phyloP scores from a whole-genome alignment of 2,329 filamentous ascomycete genomes.

The Fusarium tricinctum region DNA sequence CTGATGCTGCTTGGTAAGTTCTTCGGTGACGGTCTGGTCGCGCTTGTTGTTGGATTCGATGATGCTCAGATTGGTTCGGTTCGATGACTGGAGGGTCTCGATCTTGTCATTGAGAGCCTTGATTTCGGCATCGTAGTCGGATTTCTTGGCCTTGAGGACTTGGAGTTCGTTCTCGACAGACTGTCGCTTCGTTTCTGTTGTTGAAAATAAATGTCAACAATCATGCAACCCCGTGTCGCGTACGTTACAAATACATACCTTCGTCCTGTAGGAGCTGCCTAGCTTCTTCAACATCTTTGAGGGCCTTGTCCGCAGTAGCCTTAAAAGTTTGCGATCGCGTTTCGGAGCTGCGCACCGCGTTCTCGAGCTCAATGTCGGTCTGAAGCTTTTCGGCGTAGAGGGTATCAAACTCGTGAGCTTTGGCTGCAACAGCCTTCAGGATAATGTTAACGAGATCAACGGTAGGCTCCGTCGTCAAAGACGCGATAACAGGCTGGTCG shows the following conservation, averaged over 20 bases:
- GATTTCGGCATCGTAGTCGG: conserved; percentile 80
- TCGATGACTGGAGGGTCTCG: conserved; percentile 87
- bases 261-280: conserved; percentile 85
- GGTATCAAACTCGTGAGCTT: conserved; percentile 85
- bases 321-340: conserved; percentile 86
- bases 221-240: conserved; percentile 7
- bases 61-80: conserved; percentile 88
- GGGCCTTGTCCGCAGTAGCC: conserved; percentile 82
- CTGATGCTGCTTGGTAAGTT: conserved; percentile 89
- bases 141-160: conserved; percentile 79
- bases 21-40: conserved; percentile 86
- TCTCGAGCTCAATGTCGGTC: conserved; percentile 92
- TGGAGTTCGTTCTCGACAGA: conserved; percentile 86
- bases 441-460: conserved; percentile 82
- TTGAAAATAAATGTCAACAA: conserved; percentile 32
- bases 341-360: conserved; percentile 86
- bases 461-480: conserved; percentile 77
- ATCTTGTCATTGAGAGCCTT: conserved; percentile 86
- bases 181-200: conserved; percentile 79
- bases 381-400: conserved; percentile 90
- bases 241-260: conserved; percentile 67
- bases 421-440: conserved; percentile 79
- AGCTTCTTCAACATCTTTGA: conserved; percentile 86
- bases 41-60: conserved; percentile 91
- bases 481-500: conserved; percentile 73